A percentile compares a stretch with the other conserved stretches of the same genome.
These are phyloP conservation scores for Tritrichomonas foetus DNA, from an alignment of 208 protist genomes.

Conservation along the genomic window DNA sequence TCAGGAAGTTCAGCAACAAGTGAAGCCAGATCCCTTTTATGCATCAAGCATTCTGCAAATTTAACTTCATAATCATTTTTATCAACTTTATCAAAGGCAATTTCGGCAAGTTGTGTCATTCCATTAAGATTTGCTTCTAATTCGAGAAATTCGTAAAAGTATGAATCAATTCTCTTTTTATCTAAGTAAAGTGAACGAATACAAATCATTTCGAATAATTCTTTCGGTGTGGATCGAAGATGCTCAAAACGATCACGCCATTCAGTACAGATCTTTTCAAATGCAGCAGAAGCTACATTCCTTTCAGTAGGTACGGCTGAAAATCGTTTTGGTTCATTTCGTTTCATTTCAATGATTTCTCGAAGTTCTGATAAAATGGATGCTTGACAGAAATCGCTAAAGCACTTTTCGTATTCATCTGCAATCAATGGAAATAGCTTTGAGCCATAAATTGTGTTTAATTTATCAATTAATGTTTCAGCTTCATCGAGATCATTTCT, in stretches of 20 bases:
- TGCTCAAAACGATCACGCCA: not conserved
- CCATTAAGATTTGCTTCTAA: too few relatives aligned
- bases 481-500: not conserved
- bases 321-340: too few relatives aligned
- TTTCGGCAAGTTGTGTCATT: too few relatives aligned
- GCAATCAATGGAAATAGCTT: conserved; percentile 11
- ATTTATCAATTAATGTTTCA: not conserved
- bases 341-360: not conserved
- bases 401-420: not conserved
- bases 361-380: not conserved
- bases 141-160: not conserved
- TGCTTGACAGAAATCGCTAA: not conserved
- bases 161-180: too few relatives aligned
- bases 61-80: too few relatives aligned
- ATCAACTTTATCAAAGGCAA: too few relatives aligned
- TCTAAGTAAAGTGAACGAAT: too few relatives aligned
- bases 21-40: not conserved
- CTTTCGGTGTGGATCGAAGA: not conserved
- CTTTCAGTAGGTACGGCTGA: not conserved
- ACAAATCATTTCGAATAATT: not conserved
- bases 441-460: not conserved
- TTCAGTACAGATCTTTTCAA: not conserved
- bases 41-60: too few relatives aligned
- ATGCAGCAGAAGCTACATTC: not conserved
- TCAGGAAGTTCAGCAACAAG: not conserved